Percentiles rank a stretch among this genome's conserved stretches.
Conservation (phyloP, 208 protist species). For the Zelonia costaricensis region DNA sequence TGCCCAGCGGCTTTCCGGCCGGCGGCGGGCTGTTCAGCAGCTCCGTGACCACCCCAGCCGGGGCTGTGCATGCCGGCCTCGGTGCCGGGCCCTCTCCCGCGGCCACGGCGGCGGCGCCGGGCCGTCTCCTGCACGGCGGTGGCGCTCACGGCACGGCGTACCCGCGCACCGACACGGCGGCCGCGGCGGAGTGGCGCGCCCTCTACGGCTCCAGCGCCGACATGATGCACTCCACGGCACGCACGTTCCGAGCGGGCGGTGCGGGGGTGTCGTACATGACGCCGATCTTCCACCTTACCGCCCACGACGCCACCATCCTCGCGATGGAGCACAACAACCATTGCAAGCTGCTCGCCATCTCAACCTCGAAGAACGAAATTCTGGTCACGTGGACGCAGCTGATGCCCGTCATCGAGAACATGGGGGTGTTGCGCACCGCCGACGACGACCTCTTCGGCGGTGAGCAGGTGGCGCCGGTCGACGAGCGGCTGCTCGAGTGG, state of each 20-base stretch:
- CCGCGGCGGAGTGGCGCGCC: slow-evolving; percentile 26
- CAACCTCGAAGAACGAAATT: slow-evolving; percentile 75
- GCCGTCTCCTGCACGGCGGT: not conserved
- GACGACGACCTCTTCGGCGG: slow-evolving; percentile 31
- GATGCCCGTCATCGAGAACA: slow-evolving; percentile 58
- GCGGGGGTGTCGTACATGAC: slow-evolving; percentile 56
- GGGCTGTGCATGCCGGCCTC: not conserved
- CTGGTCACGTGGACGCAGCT: slow-evolving; percentile 68
- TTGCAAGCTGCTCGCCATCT: slow-evolving; percentile 73
- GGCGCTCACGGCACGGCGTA: not conserved
- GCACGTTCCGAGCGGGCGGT: slow-evolving; percentile 11
- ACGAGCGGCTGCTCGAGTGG: slow-evolving; percentile 60
- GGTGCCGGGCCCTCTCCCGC: not conserved
- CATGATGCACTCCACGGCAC: slow-evolving; percentile 23
- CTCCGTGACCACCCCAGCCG: not conserved
- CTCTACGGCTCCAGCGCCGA: slow-evolving; percentile 22
- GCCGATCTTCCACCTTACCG: slow-evolving; percentile 79
- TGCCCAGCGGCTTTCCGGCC: slow-evolving; percentile 25
- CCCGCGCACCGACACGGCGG: slow-evolving; percentile 5
- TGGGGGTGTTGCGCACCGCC: slow-evolving; percentile 7
- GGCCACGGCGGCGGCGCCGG: not conserved
- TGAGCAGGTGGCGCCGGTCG: slow-evolving; percentile 17
- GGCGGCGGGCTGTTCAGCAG: not conserved
- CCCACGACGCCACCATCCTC: slow-evolving; percentile 67
- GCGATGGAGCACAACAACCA: slow-evolving; percentile 91